Percentiles rank a stretch among this genome's conserved stretches.
phyloP scores from a whole-genome alignment of 139 green algal genomes.

The Chlamydomonas schloesseri region DNA sequence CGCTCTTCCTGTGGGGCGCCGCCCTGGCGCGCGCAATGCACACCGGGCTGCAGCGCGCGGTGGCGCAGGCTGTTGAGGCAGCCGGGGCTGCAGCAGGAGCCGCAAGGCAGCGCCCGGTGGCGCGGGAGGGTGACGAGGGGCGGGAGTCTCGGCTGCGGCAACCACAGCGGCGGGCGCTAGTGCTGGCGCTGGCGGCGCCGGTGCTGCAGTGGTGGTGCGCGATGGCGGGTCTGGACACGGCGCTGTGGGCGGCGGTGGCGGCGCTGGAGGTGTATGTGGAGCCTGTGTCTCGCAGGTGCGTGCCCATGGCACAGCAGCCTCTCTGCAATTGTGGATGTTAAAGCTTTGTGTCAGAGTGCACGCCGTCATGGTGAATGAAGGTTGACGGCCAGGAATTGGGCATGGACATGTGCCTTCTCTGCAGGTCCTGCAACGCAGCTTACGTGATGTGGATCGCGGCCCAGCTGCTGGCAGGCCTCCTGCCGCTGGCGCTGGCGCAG shows the following conservation, averaged over 20 bases:
- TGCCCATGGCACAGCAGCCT: too few relatives aligned
- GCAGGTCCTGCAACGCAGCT: conserved; percentile 80
- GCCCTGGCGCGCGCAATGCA: conserved; percentile 43
- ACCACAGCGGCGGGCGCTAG: too few relatives aligned
- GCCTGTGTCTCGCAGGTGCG: conserved; percentile 66
- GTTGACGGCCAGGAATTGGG: too few relatives aligned
- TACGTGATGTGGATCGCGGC: conserved; percentile 85
- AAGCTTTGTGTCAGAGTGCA: too few relatives aligned
- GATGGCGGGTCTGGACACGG: conserved; percentile 27
- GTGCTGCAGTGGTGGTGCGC: conserved; percentile 49
- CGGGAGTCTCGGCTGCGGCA: too few relatives aligned
- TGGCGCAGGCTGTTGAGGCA: too few relatives aligned
- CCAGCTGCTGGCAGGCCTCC: conserved; percentile 59
- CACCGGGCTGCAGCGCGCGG: not conserved
- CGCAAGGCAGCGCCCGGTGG: too few relatives aligned
- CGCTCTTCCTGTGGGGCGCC: conserved; percentile 72
- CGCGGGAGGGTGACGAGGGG: not conserved
- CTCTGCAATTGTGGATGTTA: too few relatives aligned
- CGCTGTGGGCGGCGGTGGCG: conserved; percentile 54
- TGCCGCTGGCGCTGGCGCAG: conserved; percentile 40
- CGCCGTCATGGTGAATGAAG: too few relatives aligned
- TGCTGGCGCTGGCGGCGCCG: conserved; percentile 13
- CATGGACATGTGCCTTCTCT: too few relatives aligned
- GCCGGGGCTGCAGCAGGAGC: too few relatives aligned
- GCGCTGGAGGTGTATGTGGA: conserved; percentile 52